Evolutionary conservation across 2,329 filamentous ascomycete genomes (phyloP).

Genomic region (Amesomyces nigricolor): DNA sequence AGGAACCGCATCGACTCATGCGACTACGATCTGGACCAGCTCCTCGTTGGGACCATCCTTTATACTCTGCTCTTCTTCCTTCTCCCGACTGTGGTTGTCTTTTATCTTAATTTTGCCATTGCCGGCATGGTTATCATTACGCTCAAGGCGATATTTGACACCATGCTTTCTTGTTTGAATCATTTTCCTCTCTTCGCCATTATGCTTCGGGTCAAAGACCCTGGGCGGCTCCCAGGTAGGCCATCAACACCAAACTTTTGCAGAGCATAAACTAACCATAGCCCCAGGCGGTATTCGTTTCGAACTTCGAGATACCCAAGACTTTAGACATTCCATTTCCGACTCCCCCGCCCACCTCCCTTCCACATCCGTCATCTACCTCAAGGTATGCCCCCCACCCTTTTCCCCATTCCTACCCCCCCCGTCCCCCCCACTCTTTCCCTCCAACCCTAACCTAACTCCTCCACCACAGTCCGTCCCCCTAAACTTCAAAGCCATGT

Average conservation of each 20-base stretch:
- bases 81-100: constrained; percentile 89
- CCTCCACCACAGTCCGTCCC: constrained; percentile 64
- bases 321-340: constrained; percentile 40
- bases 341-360: constrained; percentile 41
- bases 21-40: constrained; percentile 96
- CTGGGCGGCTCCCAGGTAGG: constrained; percentile 74
- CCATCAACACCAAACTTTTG: background rate
- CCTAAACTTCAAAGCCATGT: constrained; percentile 86
- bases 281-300: constrained; percentile 72
- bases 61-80: constrained; percentile 95
- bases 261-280: constrained; percentile 9
- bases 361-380: constrained; percentile 74
- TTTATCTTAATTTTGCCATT: constrained; percentile 92
- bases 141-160: constrained; percentile 86
- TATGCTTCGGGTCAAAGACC: constrained; percentile 94
- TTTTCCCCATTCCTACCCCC: background rate
- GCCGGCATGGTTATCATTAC: constrained; percentile 93
- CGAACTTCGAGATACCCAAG: constrained; percentile 71
- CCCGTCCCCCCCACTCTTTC: background rate
- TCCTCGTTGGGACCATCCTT: constrained; percentile 90
- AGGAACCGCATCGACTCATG: constrained; percentile 97
- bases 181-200: constrained; percentile 96
- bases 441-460: constrained; percentile 11
- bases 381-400: constrained; percentile 57
- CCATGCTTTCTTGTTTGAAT: constrained; percentile 85